Evolutionary conservation across 805 yeast genomes (phyloP).

Genomic region (Hyphopichia homilentoma): DNA sequence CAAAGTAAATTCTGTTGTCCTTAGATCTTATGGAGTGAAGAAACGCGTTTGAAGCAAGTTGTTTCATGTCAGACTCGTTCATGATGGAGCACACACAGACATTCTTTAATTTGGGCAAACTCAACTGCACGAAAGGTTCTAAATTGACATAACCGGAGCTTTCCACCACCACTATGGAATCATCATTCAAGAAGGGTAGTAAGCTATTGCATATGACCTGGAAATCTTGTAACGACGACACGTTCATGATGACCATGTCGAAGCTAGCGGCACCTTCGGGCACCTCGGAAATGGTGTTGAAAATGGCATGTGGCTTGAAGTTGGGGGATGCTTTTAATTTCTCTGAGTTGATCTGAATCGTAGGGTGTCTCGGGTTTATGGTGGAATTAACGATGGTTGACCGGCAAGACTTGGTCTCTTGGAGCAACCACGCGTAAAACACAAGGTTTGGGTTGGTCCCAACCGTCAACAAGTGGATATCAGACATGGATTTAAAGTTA

Average conservation of each 20-base stretch:
- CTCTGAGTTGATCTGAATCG: constrained; percentile 2
- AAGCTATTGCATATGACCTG: constrained; percentile 24
- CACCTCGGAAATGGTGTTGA: constrained; percentile 9
- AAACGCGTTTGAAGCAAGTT: constrained; percentile 20
- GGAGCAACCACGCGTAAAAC: constrained; percentile 58
- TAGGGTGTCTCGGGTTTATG: background rate
- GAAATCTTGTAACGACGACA: constrained; percentile 36
- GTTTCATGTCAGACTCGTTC: constrained; percentile 58
- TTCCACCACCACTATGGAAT: constrained; percentile 60
- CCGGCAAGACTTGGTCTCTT: constrained; percentile 35
- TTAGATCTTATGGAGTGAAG: constrained; percentile 32
- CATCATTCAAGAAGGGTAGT: constrained; percentile 19
- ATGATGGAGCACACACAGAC: constrained; percentile 50
- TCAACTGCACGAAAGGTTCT: constrained; percentile 61
- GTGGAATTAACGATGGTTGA: constrained; percentile 38
- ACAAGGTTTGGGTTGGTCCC: constrained; percentile 58
- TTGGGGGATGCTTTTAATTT: constrained; percentile 5
- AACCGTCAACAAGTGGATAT: constrained; percentile 25
- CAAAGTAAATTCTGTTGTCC: constrained; percentile 45
- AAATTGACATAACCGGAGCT: constrained; percentile 68
- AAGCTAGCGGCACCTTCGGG: constrained; percentile 14
- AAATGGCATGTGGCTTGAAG: constrained; percentile 4
- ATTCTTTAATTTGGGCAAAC: constrained; percentile 29
- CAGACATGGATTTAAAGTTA: constrained; percentile 11
- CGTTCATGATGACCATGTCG: constrained; percentile 34